Conservation (phyloP, 1,284 basidiomycete species). For the Golubevia sp. region DNA sequence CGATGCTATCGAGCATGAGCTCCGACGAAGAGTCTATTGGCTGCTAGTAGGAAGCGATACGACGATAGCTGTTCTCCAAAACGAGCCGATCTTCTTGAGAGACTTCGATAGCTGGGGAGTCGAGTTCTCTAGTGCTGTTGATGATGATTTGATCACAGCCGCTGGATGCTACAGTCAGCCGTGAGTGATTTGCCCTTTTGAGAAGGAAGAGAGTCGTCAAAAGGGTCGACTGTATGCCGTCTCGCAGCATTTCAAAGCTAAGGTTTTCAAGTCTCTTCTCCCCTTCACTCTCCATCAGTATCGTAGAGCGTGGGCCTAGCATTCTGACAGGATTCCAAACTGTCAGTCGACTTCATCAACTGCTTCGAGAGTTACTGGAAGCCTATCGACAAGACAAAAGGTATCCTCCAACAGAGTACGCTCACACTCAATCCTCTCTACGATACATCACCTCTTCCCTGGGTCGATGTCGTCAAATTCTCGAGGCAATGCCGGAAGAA, state of each 20-base stretch:
- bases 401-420: constrained; percentile 21
- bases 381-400: constrained; percentile 24
- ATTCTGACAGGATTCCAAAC: constrained; percentile 29
- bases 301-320: constrained; percentile 11
- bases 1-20: constrained; percentile 26
- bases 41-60: constrained; percentile 34
- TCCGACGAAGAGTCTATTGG: constrained; percentile 32
- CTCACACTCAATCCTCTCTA: constrained; percentile 12
- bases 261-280: background rate
- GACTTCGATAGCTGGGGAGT: constrained; percentile 26
- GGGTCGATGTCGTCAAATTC: constrained; percentile 10
- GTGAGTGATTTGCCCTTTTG: no score
- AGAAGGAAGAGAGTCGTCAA: background rate
- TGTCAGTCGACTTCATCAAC: constrained; percentile 27
- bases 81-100: constrained; percentile 31
- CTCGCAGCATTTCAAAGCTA: no score
- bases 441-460: constrained; percentile 19
- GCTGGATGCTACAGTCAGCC: constrained; percentile 12
- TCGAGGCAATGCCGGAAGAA: constrained; percentile 31
- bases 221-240: no score
- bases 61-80: constrained; percentile 30
- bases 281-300: background rate
- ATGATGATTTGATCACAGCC: constrained; percentile 23
- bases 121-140: constrained; percentile 28
- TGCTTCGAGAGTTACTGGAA: constrained; percentile 33